These are phyloP conservation scores for Apiospora koreana DNA, from an alignment of 2,329 filamentous ascomycete genomes.

Conservation along the genomic window DNA sequence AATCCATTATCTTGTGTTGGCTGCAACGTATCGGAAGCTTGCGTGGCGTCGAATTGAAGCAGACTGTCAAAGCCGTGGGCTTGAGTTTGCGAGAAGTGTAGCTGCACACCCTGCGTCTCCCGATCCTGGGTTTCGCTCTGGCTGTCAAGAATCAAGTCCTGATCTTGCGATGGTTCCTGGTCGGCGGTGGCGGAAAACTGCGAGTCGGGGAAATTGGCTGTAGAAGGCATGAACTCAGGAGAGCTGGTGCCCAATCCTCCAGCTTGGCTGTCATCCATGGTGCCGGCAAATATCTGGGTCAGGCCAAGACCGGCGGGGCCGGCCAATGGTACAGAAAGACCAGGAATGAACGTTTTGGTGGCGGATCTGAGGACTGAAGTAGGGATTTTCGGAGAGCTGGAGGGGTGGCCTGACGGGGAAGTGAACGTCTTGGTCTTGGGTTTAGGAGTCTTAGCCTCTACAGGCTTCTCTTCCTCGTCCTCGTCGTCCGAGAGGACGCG, in stretches of 20 bases:
- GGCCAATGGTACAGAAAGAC: constrained; percentile 55
- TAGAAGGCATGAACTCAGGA: constrained; percentile 56
- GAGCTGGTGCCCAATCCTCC: constrained; percentile 29
- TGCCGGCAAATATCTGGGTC: constrained; percentile 89
- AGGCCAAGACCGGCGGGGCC: constrained; percentile 69
- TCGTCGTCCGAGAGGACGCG: constrained; percentile 67
- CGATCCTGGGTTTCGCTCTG: constrained; percentile 39
- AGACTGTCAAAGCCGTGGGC: constrained; percentile 59
- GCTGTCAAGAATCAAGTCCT: constrained; percentile 54
- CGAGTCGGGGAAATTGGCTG: constrained; percentile 58
- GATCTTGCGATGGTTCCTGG: constrained; percentile 35
- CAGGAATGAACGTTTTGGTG: constrained; percentile 70
- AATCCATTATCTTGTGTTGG: constrained; percentile 83
- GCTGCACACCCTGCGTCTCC: constrained; percentile 45
- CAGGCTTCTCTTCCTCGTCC: constrained; percentile 57
- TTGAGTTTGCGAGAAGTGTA: constrained; percentile 64
- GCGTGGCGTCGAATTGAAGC: constrained; percentile 53
- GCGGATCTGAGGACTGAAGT: constrained; percentile 68
- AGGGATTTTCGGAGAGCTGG: constrained; percentile 55
- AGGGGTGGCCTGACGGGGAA: constrained; percentile 44
- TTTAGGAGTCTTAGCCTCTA: constrained; percentile 49
- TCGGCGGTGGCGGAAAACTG: constrained; percentile 64
- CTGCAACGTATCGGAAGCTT: constrained; percentile 70
- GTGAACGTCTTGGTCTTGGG: constrained; percentile 42
- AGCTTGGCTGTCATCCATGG: constrained; percentile 66